phyloP scores from a whole-genome alignment of 257 asterid species.

The Paraleonurus japonicus region DNA sequence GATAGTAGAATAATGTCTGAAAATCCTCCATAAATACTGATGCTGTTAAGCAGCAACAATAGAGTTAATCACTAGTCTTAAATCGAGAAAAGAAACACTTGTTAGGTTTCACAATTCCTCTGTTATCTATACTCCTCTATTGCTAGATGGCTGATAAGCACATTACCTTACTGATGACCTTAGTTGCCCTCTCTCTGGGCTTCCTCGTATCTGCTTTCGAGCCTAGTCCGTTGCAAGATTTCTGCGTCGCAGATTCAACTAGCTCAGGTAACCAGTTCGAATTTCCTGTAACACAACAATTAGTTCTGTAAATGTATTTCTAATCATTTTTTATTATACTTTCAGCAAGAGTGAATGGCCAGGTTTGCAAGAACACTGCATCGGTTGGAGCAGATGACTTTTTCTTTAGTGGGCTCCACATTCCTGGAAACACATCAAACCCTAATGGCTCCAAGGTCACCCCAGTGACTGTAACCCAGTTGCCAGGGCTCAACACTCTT shows the following conservation, averaged over 20 bases:
- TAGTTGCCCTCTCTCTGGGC: slow-evolving; percentile 11
- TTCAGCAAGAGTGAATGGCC: slow-evolving; percentile 41
- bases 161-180: background rate
- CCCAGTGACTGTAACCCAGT: slow-evolving; percentile 32
- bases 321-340: background rate
- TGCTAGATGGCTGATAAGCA: slow-evolving; percentile 15
- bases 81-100: background rate
- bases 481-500: slow-evolving; percentile 42
- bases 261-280: slow-evolving; percentile 23
- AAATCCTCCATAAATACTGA: background rate
- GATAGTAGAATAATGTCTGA: background rate
- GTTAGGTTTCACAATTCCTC: background rate
- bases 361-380: slow-evolving; percentile 34
- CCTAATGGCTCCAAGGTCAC: slow-evolving; percentile 36
- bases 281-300: background rate
- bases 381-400: slow-evolving; percentile 32
- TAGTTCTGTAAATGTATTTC: background rate
- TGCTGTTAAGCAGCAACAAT: background rate
- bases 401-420: slow-evolving; percentile 39
- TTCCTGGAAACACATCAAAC: slow-evolving; percentile 36
- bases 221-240: slow-evolving; percentile 44
- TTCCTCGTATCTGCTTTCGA: slow-evolving; percentile 35
- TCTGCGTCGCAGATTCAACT: slow-evolving; percentile 37
- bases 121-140: background rate
- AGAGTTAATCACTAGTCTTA: background rate